Base-by-base conservation (phyloP, 2,329 filamentous ascomycete genomes). In the Geosmithia morbida region DNA sequence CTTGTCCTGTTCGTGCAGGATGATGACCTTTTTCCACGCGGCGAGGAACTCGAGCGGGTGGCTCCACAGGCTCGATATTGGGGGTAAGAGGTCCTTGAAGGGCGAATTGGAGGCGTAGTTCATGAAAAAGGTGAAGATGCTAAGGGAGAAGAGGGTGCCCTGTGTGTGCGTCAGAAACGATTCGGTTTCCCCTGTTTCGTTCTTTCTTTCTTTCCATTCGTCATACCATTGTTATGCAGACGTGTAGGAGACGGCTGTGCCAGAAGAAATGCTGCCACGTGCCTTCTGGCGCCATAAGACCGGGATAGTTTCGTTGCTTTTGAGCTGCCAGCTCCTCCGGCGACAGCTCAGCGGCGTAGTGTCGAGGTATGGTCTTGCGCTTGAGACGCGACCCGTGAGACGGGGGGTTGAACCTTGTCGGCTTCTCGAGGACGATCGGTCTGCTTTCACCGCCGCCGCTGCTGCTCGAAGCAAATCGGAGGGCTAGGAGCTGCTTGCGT, bases 331-430 rank as follows among this genome's bases (percentile, higher is more conserved):
- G 66, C 63, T 94, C 83, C 46, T 81, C 74, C 18, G 73, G 68
- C 16, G 77, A 80, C 51, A 88, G 66, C 19, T 77, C 66, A 17
- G 87, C 85, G 39, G 87, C 88, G 60, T 94, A 94, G 62, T 83
- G 79, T 56, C 74, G 72, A 29, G 82, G 80, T 7, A 69, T 62
- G 22, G 59, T 63, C 53, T 74, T 71, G 53, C 74, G 71, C 48
- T 75, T 72, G 30, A 87, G 74, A 7, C 84, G 74, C 19, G 84
- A 70, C 13, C 85, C 83, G 63, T 97, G 92, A 0, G 90, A 97
- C 0, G 92, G 92, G 2, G 92, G 90, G 44, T 86, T 86, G 72
- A 95, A 97, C 61, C 83, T 85, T 57, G 85, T 76, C 20, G 90
- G 90, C 65, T 96, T 87, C 56, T 86, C 86, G 53, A 98, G 81